Evolutionary conservation across 352 stramenopile genomes (phyloP).

Genomic region (Globisporangium middletonii): DNA sequence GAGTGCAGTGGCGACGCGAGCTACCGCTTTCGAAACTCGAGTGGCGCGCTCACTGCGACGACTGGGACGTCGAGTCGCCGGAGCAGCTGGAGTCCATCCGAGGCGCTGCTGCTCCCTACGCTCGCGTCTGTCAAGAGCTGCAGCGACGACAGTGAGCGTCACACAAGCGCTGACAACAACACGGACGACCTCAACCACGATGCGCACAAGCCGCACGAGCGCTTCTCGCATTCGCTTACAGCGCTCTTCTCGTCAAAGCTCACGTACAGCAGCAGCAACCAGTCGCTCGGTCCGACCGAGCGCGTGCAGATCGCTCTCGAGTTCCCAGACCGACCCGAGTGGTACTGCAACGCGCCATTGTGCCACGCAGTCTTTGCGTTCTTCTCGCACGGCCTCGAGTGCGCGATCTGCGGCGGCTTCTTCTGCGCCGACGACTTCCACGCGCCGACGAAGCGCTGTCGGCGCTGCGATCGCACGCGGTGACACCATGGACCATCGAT

Average conservation of each 20-base stretch:
- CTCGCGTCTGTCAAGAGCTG: not conserved
- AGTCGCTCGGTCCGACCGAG: not conserved
- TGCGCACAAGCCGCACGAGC: not conserved
- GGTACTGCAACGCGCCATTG: slow-evolving; percentile 61
- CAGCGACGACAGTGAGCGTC: not conserved
- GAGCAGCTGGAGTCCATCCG: slow-evolving; percentile 11
- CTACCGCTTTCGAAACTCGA: slow-evolving; percentile 12
- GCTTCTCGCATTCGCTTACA: not conserved
- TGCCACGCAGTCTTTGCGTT: slow-evolving; percentile 68
- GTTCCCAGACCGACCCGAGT: slow-evolving; percentile 56
- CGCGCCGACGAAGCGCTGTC: slow-evolving; percentile 27
- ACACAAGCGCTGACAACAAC: slow-evolving; percentile 2
- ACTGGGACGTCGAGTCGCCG: slow-evolving; percentile 7
- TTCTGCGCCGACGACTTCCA: slow-evolving; percentile 58
- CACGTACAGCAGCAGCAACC: not conserved
- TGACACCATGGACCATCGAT: not conserved
- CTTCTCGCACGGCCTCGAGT: slow-evolving; percentile 50
- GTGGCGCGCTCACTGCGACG: slow-evolving; percentile 6
- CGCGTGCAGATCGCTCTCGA: slow-evolving; percentile 18
- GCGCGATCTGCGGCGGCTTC: slow-evolving; percentile 35
- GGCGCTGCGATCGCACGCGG: slow-evolving; percentile 7
- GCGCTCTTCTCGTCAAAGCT: slow-evolving; percentile 3
- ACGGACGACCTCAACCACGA: slow-evolving; percentile 13
- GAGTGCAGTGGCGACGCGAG: slow-evolving; percentile 3
- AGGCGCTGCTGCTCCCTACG: not conserved